Evolutionary conservation across 768 basidiomycete genomes (phyloP), one percentile per base, ranked within the genome.

Genomic region (Suillus luteus): DNA sequence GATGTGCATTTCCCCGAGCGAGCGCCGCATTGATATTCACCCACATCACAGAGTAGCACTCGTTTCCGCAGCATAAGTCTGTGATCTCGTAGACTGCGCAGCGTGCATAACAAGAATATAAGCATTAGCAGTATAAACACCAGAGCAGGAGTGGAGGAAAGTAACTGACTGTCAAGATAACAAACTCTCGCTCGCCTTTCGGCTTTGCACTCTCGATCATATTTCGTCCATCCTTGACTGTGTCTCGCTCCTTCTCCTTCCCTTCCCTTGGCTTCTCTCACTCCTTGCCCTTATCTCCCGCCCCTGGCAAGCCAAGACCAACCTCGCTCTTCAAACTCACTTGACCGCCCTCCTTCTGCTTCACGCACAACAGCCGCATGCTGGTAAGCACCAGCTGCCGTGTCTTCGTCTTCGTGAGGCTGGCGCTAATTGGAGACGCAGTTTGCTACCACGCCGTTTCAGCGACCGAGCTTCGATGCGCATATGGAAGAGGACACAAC

Each of bases 111-210:
- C 33, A 43, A 31, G 19, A 33, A 33, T 33, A 33, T 33, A 33
- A 33, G 33, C 33, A 64, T 31, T 62, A 64, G 35, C n/a, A 55
- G 12, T 11, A 12, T 2, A 60, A 49, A n/a, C 8, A 46, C 59
- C 38, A 19, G n/a, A 19, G 9, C 40, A 48, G 6, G 40, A 40
- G 41, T 38, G 38, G 49, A 43, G 43, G 35, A 33, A 33, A 33
- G 33, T 4, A 33, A 76, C 85, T 70, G 65, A 89, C 88, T 46
- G 87, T 86, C 67, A 87, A 73, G 38, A 89, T 79, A 17, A 84
- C 81, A 70, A 89, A 87, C 70, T 86, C 85, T 44, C 83, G 76
- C 61, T 85, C 85, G 55, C 84, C 77, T 68, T 85, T 86, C 35
- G 78, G 74, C 61, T 83, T 84, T 1, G 84, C 82, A 24, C 80